Conservation (phyloP, 2,329 filamentous ascomycete genomes). For the Xylaria sp. region DNA sequence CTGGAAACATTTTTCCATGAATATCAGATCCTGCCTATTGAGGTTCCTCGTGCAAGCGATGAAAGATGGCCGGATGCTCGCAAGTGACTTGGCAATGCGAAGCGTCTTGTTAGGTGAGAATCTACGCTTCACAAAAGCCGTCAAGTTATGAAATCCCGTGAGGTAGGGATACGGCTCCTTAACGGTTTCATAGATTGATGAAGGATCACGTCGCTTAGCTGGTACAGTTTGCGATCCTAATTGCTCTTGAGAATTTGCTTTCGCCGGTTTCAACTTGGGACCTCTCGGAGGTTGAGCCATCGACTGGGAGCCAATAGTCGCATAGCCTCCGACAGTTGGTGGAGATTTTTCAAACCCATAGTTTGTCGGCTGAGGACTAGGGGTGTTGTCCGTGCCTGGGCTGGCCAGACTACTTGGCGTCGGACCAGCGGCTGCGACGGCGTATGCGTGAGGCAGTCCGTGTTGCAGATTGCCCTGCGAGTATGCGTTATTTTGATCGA, state of each 20-base stretch:
- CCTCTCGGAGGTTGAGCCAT: conserved; percentile 33
- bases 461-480: conserved; percentile 56
- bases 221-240: conserved; percentile 45
- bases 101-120: conserved; percentile 73
- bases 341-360: conserved; percentile 55
- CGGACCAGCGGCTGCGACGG: conserved; percentile 51
- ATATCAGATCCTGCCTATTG: conserved; percentile 81
- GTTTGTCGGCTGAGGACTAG: conserved; percentile 52
- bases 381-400: conserved; percentile 58
- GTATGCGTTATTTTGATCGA: conserved; percentile 49
- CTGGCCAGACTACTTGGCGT: conserved; percentile 56
- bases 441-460: conserved; percentile 59
- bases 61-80: conserved; percentile 86
- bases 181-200: conserved; percentile 81
- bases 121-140: conserved; percentile 70
- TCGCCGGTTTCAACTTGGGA: conserved; percentile 41
- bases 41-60: conserved; percentile 88
- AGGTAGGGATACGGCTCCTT: conserved; percentile 91
- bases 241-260: conserved; percentile 32
- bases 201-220: conserved; percentile 67
- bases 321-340: conserved; percentile 40
- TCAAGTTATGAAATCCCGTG: conserved; percentile 81
- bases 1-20: conserved; percentile 97
- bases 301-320: conserved; percentile 28
- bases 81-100: conserved; percentile 79